Evolutionary conservation across 305 asterid genomes (phyloP).

Genomic region (Rubia occidens): DNA sequence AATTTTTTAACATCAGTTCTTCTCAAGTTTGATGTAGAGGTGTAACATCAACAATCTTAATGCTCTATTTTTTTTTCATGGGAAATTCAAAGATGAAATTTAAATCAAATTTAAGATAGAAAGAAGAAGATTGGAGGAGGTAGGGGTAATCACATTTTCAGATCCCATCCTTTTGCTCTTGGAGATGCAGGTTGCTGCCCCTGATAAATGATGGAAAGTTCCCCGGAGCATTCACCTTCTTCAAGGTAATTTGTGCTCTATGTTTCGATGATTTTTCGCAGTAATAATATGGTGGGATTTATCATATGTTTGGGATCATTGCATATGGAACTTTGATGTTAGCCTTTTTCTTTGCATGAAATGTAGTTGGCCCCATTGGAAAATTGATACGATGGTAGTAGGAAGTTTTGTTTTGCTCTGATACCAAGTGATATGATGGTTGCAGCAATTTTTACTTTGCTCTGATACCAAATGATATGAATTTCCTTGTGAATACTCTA

Average conservation of each 20-base stretch:
- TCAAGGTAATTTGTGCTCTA: slow-evolving; percentile 24
- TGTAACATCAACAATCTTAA: too few relatives aligned
- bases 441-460: too few relatives aligned
- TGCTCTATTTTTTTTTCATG: too few relatives aligned
- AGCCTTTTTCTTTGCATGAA: background rate
- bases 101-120: too few relatives aligned
- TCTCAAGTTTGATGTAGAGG: too few relatives aligned
- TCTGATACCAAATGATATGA: too few relatives aligned
- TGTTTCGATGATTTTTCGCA: background rate
- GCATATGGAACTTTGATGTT: slow-evolving; percentile 1
- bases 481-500: too few relatives aligned
- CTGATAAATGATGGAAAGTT: slow-evolving; percentile 55
- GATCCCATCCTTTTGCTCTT: slow-evolving; percentile 32
- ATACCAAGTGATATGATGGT: too few relatives aligned
- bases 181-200: slow-evolving; percentile 27
- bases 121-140: slow-evolving; percentile 11
- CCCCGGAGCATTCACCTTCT: slow-evolving; percentile 32
- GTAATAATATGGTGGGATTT: background rate
- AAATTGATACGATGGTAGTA: background rate
- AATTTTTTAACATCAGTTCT: too few relatives aligned
- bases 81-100: too few relatives aligned
- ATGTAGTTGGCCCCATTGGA: background rate
- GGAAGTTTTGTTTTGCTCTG: too few relatives aligned
- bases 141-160: slow-evolving; percentile 12
- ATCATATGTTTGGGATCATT: background rate